Percentiles rank a stretch among this genome's conserved stretches.
phyloP scores from a whole-genome alignment of 306 rosid species.

The Urtica urens region DNA sequence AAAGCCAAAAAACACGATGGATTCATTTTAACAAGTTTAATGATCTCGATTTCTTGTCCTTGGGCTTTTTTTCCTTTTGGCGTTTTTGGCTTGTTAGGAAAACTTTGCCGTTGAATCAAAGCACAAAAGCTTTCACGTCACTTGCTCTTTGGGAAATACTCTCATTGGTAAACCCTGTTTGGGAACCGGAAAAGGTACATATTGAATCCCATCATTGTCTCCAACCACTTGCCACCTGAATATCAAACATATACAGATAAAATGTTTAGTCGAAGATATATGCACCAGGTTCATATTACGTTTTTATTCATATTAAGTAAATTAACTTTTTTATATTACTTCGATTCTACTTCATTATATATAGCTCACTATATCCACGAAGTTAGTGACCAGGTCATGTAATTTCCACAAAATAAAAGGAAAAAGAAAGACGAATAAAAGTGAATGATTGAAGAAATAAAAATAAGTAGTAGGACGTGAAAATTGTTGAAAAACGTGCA shows the following conservation, averaged over 20 bases:
- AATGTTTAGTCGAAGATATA: too few species aligned
- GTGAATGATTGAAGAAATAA: background rate
- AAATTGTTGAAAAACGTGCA: slow-evolving; percentile 8
- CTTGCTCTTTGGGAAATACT: slow-evolving; percentile 35
- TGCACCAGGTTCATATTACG: too few species aligned
- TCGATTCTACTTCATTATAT: too few species aligned
- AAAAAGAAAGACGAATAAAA: too few species aligned
- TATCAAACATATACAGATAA: slow-evolving; percentile 6
- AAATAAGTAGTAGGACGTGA: too few species aligned
- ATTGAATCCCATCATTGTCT: slow-evolving; percentile 61
- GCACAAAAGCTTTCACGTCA: slow-evolving; percentile 9
- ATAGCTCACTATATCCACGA: too few species aligned
- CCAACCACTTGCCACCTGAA: slow-evolving; percentile 63
- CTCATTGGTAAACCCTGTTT: slow-evolving; percentile 69
- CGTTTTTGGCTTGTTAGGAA: slow-evolving; percentile 24
- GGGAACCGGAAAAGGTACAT: slow-evolving; percentile 90
- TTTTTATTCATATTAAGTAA: too few species aligned
- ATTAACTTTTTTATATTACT: too few species aligned
- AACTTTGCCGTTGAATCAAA: slow-evolving; percentile 14
- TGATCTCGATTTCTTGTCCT: too few species aligned
- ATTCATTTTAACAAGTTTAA: too few species aligned
- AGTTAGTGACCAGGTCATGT: too few species aligned
- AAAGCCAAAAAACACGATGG: slow-evolving; percentile 2
- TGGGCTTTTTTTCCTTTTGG: slow-evolving; percentile 15
- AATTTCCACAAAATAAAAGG: too few species aligned